phyloP scores from a whole-genome alignment of 768 basidiomycete genomes.

The Kondoa subrosea region DNA sequence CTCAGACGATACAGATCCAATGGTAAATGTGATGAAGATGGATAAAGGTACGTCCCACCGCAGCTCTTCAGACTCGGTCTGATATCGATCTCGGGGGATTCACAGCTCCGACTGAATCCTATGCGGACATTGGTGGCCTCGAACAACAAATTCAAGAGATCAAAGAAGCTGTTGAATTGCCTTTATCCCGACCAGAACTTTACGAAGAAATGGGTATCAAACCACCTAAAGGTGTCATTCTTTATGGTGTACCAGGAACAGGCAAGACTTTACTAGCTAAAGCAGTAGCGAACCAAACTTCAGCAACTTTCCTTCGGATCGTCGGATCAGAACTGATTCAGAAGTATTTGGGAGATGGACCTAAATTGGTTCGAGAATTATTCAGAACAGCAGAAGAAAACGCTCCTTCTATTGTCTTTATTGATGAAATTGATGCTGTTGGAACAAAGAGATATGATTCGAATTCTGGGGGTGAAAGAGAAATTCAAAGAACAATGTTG shows the following conservation, averaged over 20 bases:
- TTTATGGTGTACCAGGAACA: slow-evolving; percentile 95
- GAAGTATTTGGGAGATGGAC: slow-evolving; percentile 97
- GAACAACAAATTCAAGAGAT: slow-evolving; percentile 98
- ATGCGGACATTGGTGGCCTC: slow-evolving; percentile 88
- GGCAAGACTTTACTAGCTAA: slow-evolving; percentile 96
- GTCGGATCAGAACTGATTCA: slow-evolving; percentile 97
- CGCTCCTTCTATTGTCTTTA: slow-evolving; percentile 96
- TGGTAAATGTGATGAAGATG: slow-evolving; percentile 88
- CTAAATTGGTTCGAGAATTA: slow-evolving; percentile 89
- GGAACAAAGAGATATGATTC: slow-evolving; percentile 99
- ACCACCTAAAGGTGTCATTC: slow-evolving; percentile 98
- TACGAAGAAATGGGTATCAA: slow-evolving; percentile 99
- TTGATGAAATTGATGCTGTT: slow-evolving; percentile 96
- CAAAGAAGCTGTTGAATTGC: slow-evolving; percentile 97
- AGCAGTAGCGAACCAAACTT: slow-evolving; percentile 94
- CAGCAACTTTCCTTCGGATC: slow-evolving; percentile 90
- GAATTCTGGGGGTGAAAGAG: slow-evolving; percentile 93
- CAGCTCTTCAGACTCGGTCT: neutral
- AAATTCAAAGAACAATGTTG: slow-evolving; percentile 98
- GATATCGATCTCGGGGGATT: neutral
- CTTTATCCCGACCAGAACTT: slow-evolving; percentile 88
- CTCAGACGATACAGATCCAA: slow-evolving; percentile 83
- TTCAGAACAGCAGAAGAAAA: slow-evolving; percentile 96
- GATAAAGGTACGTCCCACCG: slow-evolving; percentile 15
- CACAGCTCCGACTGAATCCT: slow-evolving; percentile 75